A percentile compares a stretch with the other conserved stretches of the same genome.
Evolutionary conservation across 257 asterid genomes (phyloP).

Genomic region (Salvia rosmarinus): DNA sequence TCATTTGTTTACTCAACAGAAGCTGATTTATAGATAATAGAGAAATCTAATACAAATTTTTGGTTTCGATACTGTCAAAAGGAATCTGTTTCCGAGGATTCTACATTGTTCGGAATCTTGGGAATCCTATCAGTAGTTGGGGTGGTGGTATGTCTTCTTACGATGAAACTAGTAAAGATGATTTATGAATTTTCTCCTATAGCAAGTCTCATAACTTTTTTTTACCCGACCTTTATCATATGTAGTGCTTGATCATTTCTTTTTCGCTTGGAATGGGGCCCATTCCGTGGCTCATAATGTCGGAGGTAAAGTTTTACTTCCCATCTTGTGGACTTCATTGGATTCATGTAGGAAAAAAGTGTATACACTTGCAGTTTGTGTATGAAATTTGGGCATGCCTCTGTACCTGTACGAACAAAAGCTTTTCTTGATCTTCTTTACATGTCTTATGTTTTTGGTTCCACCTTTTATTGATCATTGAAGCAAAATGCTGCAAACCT

Average conservation of each 20-base stretch:
- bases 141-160: constrained; percentile 56
- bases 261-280: constrained; percentile 99
- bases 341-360: not conserved
- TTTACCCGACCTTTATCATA: constrained; percentile 24
- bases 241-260: constrained; percentile 64
- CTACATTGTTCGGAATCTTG: constrained; percentile 51
- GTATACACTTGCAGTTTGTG: not conserved
- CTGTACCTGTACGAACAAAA: not conserved
- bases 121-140: constrained; percentile 86
- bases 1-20: not conserved
- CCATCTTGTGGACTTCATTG: not conserved
- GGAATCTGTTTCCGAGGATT: constrained; percentile 57
- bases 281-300: constrained; percentile 95
- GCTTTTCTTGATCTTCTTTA: not conserved
- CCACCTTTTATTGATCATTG: not conserved
- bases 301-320: constrained; percentile 64
- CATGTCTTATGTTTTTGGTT: not conserved
- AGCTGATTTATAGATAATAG: not conserved
- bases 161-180: not conserved
- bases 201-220: not conserved
- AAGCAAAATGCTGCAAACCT: not conserved
- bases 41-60: constrained; percentile 1
- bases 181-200: constrained; percentile 11
- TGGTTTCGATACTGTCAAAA: constrained; percentile 35
- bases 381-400: not conserved